These are phyloP conservation scores for Chlamydomonas schloesseri DNA, from an alignment of 139 green algal species.

Conservation along the genomic window DNA sequence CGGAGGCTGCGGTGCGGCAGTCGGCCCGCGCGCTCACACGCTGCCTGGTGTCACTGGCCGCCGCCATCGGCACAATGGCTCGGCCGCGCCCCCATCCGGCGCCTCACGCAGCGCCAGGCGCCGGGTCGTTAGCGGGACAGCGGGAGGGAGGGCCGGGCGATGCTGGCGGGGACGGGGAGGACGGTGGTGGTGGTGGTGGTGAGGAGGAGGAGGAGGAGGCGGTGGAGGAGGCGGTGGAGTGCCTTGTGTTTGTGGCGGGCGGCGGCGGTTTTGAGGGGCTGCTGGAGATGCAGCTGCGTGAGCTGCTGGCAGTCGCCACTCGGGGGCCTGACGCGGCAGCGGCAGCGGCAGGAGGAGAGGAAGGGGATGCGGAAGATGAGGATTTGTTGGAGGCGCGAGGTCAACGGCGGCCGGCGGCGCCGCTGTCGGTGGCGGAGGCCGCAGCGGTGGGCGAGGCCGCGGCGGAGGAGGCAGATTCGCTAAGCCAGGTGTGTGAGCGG, in stretches of 20 bases:
- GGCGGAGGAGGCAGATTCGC: not conserved
- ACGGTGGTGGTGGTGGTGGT: not conserved
- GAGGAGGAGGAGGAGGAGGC: not conserved
- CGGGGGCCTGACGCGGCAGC: not conserved
- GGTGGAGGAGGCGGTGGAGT: not conserved
- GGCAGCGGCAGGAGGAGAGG: not conserved
- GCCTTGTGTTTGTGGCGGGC: conserved; percentile 33
- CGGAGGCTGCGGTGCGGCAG: conserved; percentile 4
- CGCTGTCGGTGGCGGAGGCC: not conserved
- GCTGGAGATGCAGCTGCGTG: conserved; percentile 30
- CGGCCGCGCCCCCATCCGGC: not conserved
- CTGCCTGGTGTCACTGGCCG: conserved; percentile 22
- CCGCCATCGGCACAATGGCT: conserved; percentile 2
- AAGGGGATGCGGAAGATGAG: not conserved
- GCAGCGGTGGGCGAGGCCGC: not conserved
- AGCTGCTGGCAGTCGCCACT: conserved; percentile 25
- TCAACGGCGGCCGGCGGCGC: not conserved
- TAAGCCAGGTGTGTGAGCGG: conserved; percentile 1
- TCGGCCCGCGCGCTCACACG: not conserved
- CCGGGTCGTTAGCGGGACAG: not conserved
- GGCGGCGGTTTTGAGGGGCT: conserved; percentile 22
- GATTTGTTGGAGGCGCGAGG: not conserved
- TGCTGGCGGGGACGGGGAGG: too few relatives aligned
- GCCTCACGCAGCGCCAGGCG: not conserved
- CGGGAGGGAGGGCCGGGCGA: too few relatives aligned